A percentile compares a stretch with the other conserved stretches of the same genome.
phyloP scores from a whole-genome alignment of 441 rosid genomes.

The Croton setiger region DNA sequence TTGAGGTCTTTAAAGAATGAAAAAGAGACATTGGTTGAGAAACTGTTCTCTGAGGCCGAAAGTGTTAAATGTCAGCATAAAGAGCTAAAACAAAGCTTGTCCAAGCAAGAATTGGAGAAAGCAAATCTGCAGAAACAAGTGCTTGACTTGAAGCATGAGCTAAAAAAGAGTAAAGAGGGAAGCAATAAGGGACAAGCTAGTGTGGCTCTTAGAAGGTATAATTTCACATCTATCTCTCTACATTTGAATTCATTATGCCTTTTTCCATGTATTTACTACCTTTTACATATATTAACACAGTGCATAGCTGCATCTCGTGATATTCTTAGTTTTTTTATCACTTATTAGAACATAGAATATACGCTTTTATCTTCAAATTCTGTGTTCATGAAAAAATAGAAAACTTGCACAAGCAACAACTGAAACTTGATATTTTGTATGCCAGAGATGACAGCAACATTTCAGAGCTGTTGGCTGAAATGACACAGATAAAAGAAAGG shows the following conservation, averaged over 20 bases:
- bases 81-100: constrained; percentile 44
- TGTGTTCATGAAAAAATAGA: constrained; percentile 9
- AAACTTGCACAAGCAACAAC: constrained; percentile 30
- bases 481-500: constrained; percentile 47
- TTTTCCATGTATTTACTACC: neutral
- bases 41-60: constrained; percentile 51
- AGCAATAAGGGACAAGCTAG: constrained; percentile 22
- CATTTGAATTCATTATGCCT: neutral
- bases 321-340: neutral
- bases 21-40: constrained; percentile 46
- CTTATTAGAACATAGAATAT: neutral
- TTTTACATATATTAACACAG: neutral
- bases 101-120: constrained; percentile 60
- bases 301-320: neutral
- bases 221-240: constrained; percentile 15
- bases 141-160: constrained; percentile 44
- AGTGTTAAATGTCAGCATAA: constrained; percentile 41
- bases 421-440: constrained; percentile 18
- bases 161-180: constrained; percentile 51
- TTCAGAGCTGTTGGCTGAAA: constrained; percentile 40
- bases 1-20: constrained; percentile 50
- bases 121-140: constrained; percentile 52
- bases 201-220: constrained; percentile 35
- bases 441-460: constrained; percentile 39
- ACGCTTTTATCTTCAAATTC: neutral